These are phyloP conservation scores for Syzygium aromaticum DNA, from an alignment of 345 rosid species.

Conservation along the genomic window DNA sequence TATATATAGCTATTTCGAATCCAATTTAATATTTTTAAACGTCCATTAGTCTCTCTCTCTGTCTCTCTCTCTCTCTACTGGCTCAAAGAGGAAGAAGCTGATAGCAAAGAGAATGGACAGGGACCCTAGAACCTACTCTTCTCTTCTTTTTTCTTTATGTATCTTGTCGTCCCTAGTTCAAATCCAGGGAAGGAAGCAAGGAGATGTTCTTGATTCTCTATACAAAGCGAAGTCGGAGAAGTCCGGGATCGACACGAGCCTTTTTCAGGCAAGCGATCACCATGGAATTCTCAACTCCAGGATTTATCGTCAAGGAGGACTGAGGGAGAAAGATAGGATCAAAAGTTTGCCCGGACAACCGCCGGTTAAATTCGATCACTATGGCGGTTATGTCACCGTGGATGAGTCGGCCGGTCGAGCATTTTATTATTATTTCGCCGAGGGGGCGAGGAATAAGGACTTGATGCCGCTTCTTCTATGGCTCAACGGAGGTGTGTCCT, in stretches of 20 bases:
- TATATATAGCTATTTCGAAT: not conserved
- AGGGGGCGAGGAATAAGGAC: constrained; percentile 28
- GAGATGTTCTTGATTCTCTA: constrained; percentile 16
- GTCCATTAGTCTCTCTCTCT: not conserved
- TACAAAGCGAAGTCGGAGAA: constrained; percentile 13
- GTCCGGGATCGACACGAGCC: constrained; percentile 10
- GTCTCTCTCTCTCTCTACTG: not conserved
- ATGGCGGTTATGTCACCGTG: constrained; percentile 62
- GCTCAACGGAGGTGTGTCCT: constrained; percentile 74
- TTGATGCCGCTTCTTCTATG: constrained; percentile 74
- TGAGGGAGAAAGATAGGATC: constrained; percentile 19
- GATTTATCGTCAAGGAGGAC: constrained; percentile 14
- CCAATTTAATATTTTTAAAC: not conserved
- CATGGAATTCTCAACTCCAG: not conserved
- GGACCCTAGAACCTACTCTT: not conserved
- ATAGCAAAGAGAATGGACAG: not conserved
- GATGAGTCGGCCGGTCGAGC: constrained; percentile 53
- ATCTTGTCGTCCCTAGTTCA: not conserved
- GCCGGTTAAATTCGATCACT: constrained; percentile 35
- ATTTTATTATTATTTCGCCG: constrained; percentile 58
- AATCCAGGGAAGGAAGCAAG: constrained; percentile 8
- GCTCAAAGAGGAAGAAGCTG: not conserved
- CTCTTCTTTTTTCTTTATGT: not conserved
- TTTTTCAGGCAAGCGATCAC: constrained; percentile 1
- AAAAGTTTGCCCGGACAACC: constrained; percentile 60